These are phyloP conservation scores for Macrotyloma uniflorum DNA, from an alignment of 306 rosid species.

Conservation along the genomic window DNA sequence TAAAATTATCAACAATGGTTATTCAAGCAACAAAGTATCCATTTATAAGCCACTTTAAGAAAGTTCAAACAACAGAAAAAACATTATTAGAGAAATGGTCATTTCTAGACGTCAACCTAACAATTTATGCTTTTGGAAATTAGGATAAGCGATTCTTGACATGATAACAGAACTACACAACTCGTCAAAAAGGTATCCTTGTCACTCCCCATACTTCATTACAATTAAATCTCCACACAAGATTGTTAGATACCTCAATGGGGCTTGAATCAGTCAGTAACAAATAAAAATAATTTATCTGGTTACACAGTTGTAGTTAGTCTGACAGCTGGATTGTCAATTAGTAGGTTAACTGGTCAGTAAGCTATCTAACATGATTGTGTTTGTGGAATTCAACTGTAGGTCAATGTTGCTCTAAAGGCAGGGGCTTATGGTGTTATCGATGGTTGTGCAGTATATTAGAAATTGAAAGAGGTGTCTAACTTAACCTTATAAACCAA, in stretches of 20 bases:
- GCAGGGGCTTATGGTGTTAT: slow-evolving; percentile 91
- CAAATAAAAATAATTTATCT: background rate
- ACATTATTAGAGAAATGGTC: background rate
- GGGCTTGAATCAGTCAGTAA: background rate
- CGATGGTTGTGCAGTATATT: too few species aligned
- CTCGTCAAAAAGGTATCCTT: background rate
- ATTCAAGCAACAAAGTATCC: slow-evolving; percentile 33
- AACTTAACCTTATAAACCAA: too few species aligned
- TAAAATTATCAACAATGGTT: slow-evolving; percentile 40
- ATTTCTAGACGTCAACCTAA: slow-evolving; percentile 3
- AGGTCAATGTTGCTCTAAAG: slow-evolving; percentile 80
- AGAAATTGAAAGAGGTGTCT: too few species aligned
- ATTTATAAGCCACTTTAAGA: slow-evolving; percentile 14
- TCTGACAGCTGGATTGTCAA: background rate
- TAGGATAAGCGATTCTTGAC: slow-evolving; percentile 5
- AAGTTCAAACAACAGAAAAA: slow-evolving; percentile 28
- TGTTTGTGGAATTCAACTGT: slow-evolving; percentile 36
- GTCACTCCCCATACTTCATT: background rate
- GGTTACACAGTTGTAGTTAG: background rate
- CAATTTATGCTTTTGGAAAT: slow-evolving; percentile 24
- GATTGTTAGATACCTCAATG: background rate
- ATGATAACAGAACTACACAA: slow-evolving; percentile 1
- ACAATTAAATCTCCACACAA: slow-evolving; percentile 5
- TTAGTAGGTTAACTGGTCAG: background rate
- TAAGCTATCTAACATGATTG: background rate